phyloP scores from a whole-genome alignment of 2,329 filamentous ascomycete genomes.

The Hypomyces rosellus region DNA sequence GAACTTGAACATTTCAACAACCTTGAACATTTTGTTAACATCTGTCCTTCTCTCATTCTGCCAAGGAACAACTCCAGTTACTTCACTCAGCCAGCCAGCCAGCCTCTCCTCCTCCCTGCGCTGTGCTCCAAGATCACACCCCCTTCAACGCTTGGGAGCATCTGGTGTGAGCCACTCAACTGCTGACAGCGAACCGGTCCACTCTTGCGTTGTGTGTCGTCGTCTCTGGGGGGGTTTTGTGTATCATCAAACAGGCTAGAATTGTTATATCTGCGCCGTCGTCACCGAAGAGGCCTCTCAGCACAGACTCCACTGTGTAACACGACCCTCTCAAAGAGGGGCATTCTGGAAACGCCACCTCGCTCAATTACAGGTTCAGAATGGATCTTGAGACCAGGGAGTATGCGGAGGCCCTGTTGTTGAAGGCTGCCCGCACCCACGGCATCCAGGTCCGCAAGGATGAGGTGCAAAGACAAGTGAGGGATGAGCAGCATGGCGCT shows the following conservation, averaged over 20 bases:
- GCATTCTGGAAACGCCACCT: slow-evolving; percentile 20
- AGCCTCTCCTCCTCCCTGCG: too few relatives aligned
- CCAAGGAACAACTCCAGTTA: too few relatives aligned
- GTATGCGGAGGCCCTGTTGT: slow-evolving; percentile 27
- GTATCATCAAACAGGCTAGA: too few relatives aligned
- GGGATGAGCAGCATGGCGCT: slow-evolving; percentile 28
- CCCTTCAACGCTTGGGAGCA: too few relatives aligned
- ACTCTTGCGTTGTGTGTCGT: not conserved
- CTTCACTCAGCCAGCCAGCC: too few relatives aligned
- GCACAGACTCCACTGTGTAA: slow-evolving; percentile 13
- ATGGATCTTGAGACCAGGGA: slow-evolving; percentile 24
- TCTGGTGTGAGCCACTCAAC: too few relatives aligned
- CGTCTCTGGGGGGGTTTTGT: not conserved
- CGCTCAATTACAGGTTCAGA: slow-evolving; percentile 25
- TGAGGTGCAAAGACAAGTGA: slow-evolving; percentile 31
- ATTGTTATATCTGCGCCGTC: too few relatives aligned
- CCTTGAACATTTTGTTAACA: too few relatives aligned
- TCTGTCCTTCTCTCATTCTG: too few relatives aligned
- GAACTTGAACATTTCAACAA: too few relatives aligned
- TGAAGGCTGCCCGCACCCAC: slow-evolving; percentile 27
- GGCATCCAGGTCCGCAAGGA: slow-evolving; percentile 28
- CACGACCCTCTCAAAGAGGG: slow-evolving; percentile 11
- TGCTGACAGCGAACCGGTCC: too few relatives aligned
- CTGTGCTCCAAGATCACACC: too few relatives aligned
- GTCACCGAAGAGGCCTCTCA: not conserved